Base-by-base conservation (phyloP, 176 grass and related monocot genomes). In the Phoenix roebelenii region DNA sequence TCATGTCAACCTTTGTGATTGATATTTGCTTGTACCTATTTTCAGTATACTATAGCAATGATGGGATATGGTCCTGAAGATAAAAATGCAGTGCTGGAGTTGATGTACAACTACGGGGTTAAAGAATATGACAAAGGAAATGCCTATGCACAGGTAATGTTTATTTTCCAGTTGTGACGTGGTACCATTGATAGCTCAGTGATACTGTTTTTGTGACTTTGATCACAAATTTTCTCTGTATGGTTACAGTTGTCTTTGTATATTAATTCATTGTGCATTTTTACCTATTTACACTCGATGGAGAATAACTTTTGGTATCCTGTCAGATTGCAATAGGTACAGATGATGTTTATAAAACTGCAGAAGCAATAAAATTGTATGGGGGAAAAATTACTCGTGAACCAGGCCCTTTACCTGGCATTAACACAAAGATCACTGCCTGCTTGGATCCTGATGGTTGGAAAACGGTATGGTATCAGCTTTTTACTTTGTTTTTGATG, bases 331-430 rank as follows among this genome's bases (percentile, higher is more conserved):
- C 92, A 69, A 82, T 96, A 59, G 79, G 92, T 58, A 96, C 92
- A 12, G 92, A 96, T 80, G 92, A 96, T 90, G 92, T 96, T 56
- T 96, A 90, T 77, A 96, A 90, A 66, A 96, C 92, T 22, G 92
- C 92, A 0, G 87, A 90, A 73, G 83, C 66, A 19, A 53, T 96
- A 77, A 87, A 75, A 58, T 49, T 88, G 54, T 75, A 77, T 64
- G 92, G 83, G 59, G 92, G 92, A 55, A 55, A 75, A 26, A 86
- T 96, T 18, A 85, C 69, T 52, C 87, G 83, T 75, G 87, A 90
- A 70, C 92, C 92, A 58, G 92, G 92, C 49, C 92, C 86, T 20
- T 87, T 96, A 68, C 92, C 92, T 69, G 87, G 83, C 72, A 83
- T 96, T 55, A 85, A 55, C 69, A 96, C 92, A 18, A 96, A 96